Base-by-base conservation (phyloP, 441 rosid species). In the Hura crepitans region DNA sequence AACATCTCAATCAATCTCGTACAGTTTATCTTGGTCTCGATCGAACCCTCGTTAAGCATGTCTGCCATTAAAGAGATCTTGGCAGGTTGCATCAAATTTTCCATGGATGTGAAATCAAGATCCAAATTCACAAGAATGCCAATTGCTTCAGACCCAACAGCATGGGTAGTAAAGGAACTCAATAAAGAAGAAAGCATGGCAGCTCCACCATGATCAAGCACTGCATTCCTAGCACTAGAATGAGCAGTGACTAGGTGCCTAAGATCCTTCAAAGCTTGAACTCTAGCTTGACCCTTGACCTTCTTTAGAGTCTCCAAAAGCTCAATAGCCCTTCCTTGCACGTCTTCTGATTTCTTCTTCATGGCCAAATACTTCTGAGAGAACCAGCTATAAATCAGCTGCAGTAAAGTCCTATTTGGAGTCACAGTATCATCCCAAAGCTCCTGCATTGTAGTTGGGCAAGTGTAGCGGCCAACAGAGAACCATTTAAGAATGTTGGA, bases 361-460 rank as follows among this genome's bases (percentile, higher is more conserved):
- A 93, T 76, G n/a, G 81, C 76, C 72, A 83, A 61, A 77, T 91
- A 91, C 77, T 88, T 93, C 47, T 86, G 96, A 10, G 89, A 83
- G 72, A 91, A 89, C 98, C 97, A 93, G 65, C 86, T 85, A 70
- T 74, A 72, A 79, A 91, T 93, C 70, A 93, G 78, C 74, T 91
- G 96, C 75, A 87, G 85, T 15, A 93, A 85, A 28, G 97, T 93
- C 62, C 74, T 87, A 57, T 93, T 93, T 2, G 98, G 98, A 15
- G 95, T 93, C 17, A 93, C 79, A 0, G 90, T 70, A 53, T 88
- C 85, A 62, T 93, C 98, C 98, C 98, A 93, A 9, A 93, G 92
- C 84, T 88, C 98, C 43, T 93, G 98, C 98, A 93, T 93, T 56
- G 97, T 93, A 1, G 98, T 91, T 49, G 98, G 98, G 78, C 98